Evolutionary conservation across 176 grass and related monocot species (phyloP).

Genomic region (Oryza officinalis): DNA sequence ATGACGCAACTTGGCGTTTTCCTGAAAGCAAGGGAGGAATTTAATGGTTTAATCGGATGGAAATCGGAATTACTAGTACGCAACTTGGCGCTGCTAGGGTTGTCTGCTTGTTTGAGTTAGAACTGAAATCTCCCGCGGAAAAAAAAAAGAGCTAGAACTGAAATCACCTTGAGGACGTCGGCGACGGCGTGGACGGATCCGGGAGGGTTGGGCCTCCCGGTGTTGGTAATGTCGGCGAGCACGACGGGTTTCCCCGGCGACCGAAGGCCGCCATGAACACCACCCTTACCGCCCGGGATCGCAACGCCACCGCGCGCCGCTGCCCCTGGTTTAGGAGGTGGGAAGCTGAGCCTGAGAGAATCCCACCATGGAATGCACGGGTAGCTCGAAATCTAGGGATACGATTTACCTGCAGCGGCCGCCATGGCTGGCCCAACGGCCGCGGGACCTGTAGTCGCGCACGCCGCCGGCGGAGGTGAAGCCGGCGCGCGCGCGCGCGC

Average conservation of each 20-base stretch:
- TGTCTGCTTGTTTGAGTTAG: neutral
- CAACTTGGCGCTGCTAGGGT: neutral
- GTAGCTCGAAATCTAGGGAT: neutral
- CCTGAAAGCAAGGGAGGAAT: slow-evolving; percentile 37
- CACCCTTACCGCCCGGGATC: slow-evolving; percentile 14
- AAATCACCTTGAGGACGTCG: slow-evolving; percentile 45
- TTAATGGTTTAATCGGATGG: neutral
- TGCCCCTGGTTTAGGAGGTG: slow-evolving; percentile 11
- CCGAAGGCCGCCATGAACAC: neutral
- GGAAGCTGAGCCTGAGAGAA: neutral
- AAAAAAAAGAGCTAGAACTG: neutral
- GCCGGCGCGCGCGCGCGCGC: neutral
- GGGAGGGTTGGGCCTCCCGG: slow-evolving; percentile 28
- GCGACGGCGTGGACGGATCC: slow-evolving; percentile 30
- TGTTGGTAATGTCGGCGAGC: slow-evolving; percentile 59
- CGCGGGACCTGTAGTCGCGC: neutral
- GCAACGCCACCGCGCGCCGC: slow-evolving; percentile 13
- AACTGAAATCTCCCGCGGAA: neutral
- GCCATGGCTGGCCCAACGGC: neutral
- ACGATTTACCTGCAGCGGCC: slow-evolving; percentile 27
- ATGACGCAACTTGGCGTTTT: slow-evolving; percentile 40
- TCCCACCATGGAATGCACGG: neutral
- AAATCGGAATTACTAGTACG: neutral
- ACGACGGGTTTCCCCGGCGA: slow-evolving; percentile 32
- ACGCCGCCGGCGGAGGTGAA: neutral